Evolutionary conservation across 306 rosid species (phyloP), one percentile per base, ranked within the genome.

Genomic region (Chamaecrista fasciculata): DNA sequence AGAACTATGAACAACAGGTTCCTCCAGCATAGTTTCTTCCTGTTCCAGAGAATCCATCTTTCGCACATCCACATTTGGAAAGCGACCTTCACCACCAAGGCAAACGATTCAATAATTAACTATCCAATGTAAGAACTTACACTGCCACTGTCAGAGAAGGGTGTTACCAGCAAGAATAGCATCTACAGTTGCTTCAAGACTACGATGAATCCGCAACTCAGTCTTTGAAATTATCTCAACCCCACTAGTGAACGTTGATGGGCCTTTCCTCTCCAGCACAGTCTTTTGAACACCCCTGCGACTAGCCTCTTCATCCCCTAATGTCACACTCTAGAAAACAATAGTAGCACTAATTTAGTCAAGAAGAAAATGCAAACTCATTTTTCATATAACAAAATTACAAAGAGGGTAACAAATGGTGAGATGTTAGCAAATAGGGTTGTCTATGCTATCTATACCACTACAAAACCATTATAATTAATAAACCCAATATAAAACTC

Each of bases 271-370:
- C 81, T 94, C 99, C 68, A 88, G 83, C 66, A 94, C 91, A 24
- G 97, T 91, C 86, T 94, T 94, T 76, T 91, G 97, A 72, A 91
- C 91, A 31, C 99, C 95, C 78, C 96, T 81, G 53, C 96, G 81
- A 72, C 85, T 91, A 71, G 99, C 99, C 78, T 91, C 99, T 81
- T 94, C 97, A 81, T 94, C 99, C 69, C 99, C 97, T 3, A 90
- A 79, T 40, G 99, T 94, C 72, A 94, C 97, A 4, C 99, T 90
- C 99, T 94, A 68, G 56, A 75, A 78, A 72, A 61, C 66, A 53
- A 81, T 58, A 26, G 67, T 11, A 79, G 50, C 60, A 62, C 40
- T 57, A 29, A 76, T 24, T 71, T 62, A 69, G 76, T 40, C 53
- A 62, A 76, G 23, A 47, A 58, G 50, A 77, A 57, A 49, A 70